Percentiles rank a stretch among this genome's conserved stretches.
phyloP scores from a whole-genome alignment of 495 filamentous ascomycete species.

The Penicillium cinerascens region DNA sequence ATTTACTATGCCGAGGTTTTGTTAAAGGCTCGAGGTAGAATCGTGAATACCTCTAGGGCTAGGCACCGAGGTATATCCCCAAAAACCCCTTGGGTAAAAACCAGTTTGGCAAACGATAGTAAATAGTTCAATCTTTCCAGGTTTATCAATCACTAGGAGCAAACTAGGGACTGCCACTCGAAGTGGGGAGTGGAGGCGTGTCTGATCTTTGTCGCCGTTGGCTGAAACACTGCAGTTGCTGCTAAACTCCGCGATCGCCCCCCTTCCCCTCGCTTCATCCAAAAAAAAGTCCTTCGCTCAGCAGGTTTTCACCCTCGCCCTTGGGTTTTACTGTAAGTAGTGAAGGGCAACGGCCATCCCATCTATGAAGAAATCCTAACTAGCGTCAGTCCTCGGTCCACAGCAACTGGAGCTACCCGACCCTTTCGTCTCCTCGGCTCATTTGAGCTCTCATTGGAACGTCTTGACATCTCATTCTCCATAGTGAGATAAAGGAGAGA shows the following conservation, averaged over 20 bases:
- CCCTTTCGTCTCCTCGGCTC: slow-evolving; percentile 1
- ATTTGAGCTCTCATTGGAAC: slow-evolving; percentile 8
- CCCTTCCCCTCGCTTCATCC: slow-evolving; percentile 14
- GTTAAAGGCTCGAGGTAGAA: not conserved
- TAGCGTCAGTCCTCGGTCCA: not conserved
- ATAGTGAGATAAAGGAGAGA: not conserved
- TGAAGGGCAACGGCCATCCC: not conserved
- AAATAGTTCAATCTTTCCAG: not conserved
- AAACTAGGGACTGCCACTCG: not conserved
- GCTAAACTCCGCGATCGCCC: not conserved
- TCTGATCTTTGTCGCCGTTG: slow-evolving; percentile 1
- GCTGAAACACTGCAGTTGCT: slow-evolving; percentile 5
- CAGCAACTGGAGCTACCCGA: slow-evolving; percentile 16
- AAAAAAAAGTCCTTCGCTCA: not conserved
- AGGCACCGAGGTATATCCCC: not conserved
- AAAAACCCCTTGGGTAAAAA: not conserved
- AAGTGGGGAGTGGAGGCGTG: slow-evolving; percentile 9
- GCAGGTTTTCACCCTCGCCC: not conserved
- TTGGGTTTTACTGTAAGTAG: not conserved
- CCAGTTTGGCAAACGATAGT: not conserved
- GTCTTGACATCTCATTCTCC: not conserved
- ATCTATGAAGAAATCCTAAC: not conserved
- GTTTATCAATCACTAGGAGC: not conserved
- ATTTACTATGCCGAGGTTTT: not conserved
- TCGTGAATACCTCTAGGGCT: not conserved